Percentiles rank a stretch among this genome's conserved stretches.
Evolutionary conservation across 2,329 filamentous ascomycete species (phyloP).

Genomic region (Lasiodiplodia sp.): DNA sequence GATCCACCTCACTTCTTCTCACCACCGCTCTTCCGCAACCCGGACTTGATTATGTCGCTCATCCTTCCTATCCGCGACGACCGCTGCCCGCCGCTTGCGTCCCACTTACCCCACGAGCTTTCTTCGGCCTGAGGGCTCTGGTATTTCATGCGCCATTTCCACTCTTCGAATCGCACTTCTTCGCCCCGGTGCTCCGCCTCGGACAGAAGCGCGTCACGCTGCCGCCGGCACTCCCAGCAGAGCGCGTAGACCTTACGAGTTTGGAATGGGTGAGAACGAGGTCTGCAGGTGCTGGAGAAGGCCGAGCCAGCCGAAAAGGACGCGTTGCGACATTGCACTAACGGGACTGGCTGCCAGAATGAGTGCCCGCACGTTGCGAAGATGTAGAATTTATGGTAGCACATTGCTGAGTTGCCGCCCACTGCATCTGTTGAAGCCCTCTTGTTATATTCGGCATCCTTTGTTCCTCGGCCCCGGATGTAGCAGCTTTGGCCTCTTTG

Average conservation of each 20-base stretch:
- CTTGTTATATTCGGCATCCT: no score
- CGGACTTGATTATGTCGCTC: slow-evolving; percentile 19
- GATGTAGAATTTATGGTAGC: slow-evolving; percentile 52
- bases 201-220: slow-evolving; percentile 38
- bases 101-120: slow-evolving; percentile 38
- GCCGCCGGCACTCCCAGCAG: slow-evolving; percentile 42
- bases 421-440: no score
- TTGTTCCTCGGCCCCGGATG: no score
- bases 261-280: slow-evolving; percentile 45
- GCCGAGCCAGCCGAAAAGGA: slow-evolving; percentile 34
- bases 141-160: slow-evolving; percentile 53
- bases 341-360: slow-evolving; percentile 41
- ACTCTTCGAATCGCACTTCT: slow-evolving; percentile 46
- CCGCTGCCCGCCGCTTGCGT: slow-evolving; percentile 21
- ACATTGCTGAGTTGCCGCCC: slow-evolving; percentile 42
- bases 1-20: background rate
- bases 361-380: slow-evolving; percentile 54
- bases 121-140: slow-evolving; percentile 39
- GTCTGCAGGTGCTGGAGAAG: slow-evolving; percentile 28
- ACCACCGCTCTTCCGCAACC: slow-evolving; percentile 27
- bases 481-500: no score
- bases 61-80: slow-evolving; percentile 14
- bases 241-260: slow-evolving; percentile 43
- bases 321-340: slow-evolving; percentile 45
- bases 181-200: slow-evolving; percentile 14